Base-by-base conservation (phyloP, 768 basidiomycete species). In the Tricholoma matsutake region DNA sequence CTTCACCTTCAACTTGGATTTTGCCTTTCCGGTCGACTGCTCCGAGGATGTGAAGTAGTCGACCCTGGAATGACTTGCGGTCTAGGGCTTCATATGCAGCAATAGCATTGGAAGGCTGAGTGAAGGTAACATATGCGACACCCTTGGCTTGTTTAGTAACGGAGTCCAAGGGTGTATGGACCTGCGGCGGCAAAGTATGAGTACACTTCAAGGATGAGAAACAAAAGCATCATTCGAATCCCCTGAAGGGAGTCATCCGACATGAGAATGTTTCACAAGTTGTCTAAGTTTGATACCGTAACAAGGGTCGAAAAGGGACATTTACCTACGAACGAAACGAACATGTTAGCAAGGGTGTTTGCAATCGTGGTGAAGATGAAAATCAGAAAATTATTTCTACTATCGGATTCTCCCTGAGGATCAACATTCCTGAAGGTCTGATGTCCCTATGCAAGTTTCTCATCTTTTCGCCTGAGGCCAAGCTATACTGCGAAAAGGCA, bases 11-110 rank as follows among this genome's bases (percentile, higher is more conserved):
- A 2, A 77, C 71, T 47, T 79, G 75, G 6, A 72, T 65, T 54
- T 80, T 81, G 29, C 81, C 73, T 66, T 80, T 83, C 57, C 86
- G 78, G 67, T 92, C 86, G 1, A 92, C 85, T 0, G 93, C 94
- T 0, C 91, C 91, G 0, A 99, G 79, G 57, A 98, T 87, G 69
- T 98, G 97, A 1, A 99, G 72, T 0, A 98, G 72, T 29, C 97
- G 86, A 3, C 97, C 97, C 75, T 96, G 94, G 73, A 97, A 95
- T 0, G 92, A 86, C 37, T 81, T 87, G 59, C 86, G 86, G 70
- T 98, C 96, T 34, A 98, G 80, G 0, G 79, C 80, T 59, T 87
- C 82, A 65, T 88, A 94, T 0, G 96, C 97, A 0, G 80, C 75
- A 0, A 94, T 67, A 4, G 83, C 83, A 57, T 72, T 69, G 0